Evolutionary conservation across 805 yeast genomes (phyloP).

Genomic region (Candida taoyuanica): DNA sequence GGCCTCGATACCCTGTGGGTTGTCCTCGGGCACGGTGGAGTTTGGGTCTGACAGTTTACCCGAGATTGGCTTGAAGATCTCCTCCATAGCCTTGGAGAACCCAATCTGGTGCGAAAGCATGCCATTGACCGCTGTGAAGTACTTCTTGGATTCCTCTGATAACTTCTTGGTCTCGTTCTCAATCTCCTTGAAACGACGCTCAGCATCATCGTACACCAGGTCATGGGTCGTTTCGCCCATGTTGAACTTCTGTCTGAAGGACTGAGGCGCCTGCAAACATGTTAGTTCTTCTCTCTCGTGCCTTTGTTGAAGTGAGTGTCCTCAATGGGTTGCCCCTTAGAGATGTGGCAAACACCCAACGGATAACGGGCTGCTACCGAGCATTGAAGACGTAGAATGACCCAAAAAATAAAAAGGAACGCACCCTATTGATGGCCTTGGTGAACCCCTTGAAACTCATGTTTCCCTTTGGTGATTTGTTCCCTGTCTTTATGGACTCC

Average conservation of each 20-base stretch:
- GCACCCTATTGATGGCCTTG: conserved; percentile 62
- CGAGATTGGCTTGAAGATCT: conserved; percentile 91
- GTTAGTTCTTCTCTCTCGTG: conserved; percentile 5
- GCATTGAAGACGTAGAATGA: background rate
- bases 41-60: conserved; percentile 91
- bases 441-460: conserved; percentile 90
- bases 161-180: conserved; percentile 86
- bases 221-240: conserved; percentile 80
- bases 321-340: too few species aligned
- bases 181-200: conserved; percentile 89
- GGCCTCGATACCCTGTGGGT: conserved; percentile 95
- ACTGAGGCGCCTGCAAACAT: conserved; percentile 71
- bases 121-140: conserved; percentile 86
- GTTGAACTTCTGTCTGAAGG: conserved; percentile 82
- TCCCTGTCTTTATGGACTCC: too few species aligned
- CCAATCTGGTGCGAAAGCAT: conserved; percentile 93
- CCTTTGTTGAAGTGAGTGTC: background rate
- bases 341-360: background rate
- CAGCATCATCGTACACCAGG: conserved; percentile 92
- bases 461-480: too few species aligned
- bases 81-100: conserved; percentile 92
- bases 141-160: conserved; percentile 85
- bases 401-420: conserved; percentile 11
- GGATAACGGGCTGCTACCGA: too few species aligned
- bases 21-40: conserved; percentile 82